Evolutionary conservation across 1,284 basidiomycete species (phyloP).

Genomic region (Gomphus sp.): DNA sequence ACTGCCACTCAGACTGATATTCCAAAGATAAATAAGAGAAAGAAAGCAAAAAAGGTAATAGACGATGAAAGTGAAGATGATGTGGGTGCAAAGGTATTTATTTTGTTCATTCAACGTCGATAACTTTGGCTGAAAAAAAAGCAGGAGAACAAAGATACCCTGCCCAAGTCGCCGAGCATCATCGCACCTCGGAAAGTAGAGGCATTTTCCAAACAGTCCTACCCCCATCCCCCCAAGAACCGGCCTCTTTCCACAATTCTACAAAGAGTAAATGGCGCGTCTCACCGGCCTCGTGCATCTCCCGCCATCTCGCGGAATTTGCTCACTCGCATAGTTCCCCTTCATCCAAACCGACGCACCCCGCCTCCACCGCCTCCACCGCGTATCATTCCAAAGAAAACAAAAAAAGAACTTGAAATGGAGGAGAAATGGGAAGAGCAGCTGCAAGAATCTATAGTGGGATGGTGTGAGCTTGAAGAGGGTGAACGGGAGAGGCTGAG

Average conservation of each 20-base stretch:
- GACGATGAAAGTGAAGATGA: background rate
- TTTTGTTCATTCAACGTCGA: background rate
- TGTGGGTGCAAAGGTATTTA: background rate
- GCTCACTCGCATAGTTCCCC: constrained; percentile 59
- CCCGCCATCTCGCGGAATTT: constrained; percentile 34
- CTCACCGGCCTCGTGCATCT: constrained; percentile 2
- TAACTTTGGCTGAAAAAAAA: background rate
- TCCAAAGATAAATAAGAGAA: background rate
- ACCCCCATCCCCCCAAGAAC: constrained; percentile 5
- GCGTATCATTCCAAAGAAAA: constrained; percentile 52
- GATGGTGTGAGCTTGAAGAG: constrained; percentile 60
- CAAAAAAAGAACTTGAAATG: constrained; percentile 62
- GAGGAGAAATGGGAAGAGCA: constrained; percentile 76
- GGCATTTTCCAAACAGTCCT: background rate
- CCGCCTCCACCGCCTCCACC: constrained; percentile 61
- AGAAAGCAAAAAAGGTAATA: background rate
- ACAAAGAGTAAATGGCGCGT: constrained; percentile 2
- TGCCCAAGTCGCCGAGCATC: background rate
- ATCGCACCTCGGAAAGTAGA: background rate
- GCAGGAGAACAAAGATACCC: background rate
- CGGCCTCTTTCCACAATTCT: constrained; percentile 7
- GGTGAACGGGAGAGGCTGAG: constrained; percentile 51
- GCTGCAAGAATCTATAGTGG: constrained; percentile 55
- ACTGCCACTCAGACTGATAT: background rate
- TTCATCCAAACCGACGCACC: constrained; percentile 60